Conservation (phyloP, 1,284 basidiomycete genomes). For the Melampsora abietis-canadensis region DNA sequence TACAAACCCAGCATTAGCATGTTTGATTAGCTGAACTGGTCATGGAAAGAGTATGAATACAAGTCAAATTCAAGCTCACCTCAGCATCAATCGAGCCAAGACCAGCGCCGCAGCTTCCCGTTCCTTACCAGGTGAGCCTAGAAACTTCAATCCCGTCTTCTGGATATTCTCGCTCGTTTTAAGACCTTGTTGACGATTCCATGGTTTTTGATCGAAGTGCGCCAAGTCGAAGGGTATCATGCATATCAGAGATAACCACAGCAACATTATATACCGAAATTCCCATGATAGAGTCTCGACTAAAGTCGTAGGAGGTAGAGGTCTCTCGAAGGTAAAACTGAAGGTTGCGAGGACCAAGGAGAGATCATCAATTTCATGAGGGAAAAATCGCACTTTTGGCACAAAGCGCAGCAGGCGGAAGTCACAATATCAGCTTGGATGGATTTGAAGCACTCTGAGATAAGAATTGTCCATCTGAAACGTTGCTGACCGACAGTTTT, state of each 20-base stretch:
- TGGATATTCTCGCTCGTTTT: constrained; percentile 62
- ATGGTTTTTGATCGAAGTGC: constrained; percentile 68
- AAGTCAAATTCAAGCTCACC: constrained; percentile 57
- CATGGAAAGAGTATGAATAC: not conserved
- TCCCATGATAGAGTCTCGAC: constrained; percentile 63
- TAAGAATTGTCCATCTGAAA: not conserved
- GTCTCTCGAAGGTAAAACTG: constrained; percentile 59
- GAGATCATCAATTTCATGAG: constrained; percentile 80
- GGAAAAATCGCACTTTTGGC: constrained; percentile 76
- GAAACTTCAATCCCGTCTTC: constrained; percentile 61
- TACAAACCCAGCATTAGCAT: constrained; percentile 8
- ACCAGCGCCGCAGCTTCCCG: constrained; percentile 71
- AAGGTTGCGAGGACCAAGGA: constrained; percentile 63
- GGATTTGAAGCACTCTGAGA: not conserved
- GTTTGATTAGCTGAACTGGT: not conserved
- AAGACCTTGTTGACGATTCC: constrained; percentile 45
- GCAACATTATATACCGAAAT: constrained; percentile 74
- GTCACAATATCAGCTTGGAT: not conserved
- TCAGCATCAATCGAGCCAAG: constrained; percentile 71
- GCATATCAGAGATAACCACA: constrained; percentile 91
- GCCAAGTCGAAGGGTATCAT: constrained; percentile 89
- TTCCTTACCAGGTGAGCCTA: constrained; percentile 72
- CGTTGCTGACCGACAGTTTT: constrained; percentile 76
- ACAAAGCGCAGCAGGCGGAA: not conserved
- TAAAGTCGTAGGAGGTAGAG: constrained; percentile 46